Conservation (phyloP, 352 stramenopile species). For the Phytophthora pseudosyringae region DNA sequence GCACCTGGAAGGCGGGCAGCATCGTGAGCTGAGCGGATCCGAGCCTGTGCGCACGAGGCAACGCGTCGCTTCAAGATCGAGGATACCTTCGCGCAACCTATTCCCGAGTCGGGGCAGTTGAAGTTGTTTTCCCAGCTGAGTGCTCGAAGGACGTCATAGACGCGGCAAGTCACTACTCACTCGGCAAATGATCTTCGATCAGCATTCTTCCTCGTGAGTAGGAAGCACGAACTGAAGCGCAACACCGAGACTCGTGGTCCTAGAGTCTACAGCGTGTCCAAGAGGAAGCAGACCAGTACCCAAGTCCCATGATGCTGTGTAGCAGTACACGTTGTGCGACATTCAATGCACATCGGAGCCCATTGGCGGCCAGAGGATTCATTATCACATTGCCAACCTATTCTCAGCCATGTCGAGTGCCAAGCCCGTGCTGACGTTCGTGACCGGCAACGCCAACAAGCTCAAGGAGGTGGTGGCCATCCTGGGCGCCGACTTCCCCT, state of each 20-base stretch:
- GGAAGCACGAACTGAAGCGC: too few species aligned
- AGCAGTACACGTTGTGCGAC: constrained; percentile 19
- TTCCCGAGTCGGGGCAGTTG: background rate
- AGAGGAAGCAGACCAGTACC: too few species aligned
- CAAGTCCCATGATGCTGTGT: too few species aligned
- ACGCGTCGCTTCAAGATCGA: constrained; percentile 39
- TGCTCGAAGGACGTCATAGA: background rate
- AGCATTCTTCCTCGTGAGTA: too few species aligned
- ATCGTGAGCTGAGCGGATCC: constrained; percentile 35
- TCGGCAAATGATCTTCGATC: too few species aligned
- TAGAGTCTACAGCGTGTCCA: too few species aligned
- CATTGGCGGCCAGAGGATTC: background rate
- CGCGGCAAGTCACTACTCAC: background rate
- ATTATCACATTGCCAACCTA: background rate
- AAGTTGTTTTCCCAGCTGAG: constrained; percentile 2
- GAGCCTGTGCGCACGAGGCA: background rate
- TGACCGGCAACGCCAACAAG: constrained; percentile 90
- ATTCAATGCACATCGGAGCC: constrained; percentile 23
- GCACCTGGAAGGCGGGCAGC: constrained; percentile 83
- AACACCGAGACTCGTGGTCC: too few species aligned
- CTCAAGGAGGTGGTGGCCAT: constrained; percentile 84
- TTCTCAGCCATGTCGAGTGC: constrained; percentile 32
- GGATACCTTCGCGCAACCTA: constrained; percentile 33
- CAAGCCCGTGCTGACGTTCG: constrained; percentile 77
- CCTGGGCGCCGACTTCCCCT: constrained; percentile 88